Conservation (phyloP, 331 rosid species). For the Prunus yedoensis region DNA sequence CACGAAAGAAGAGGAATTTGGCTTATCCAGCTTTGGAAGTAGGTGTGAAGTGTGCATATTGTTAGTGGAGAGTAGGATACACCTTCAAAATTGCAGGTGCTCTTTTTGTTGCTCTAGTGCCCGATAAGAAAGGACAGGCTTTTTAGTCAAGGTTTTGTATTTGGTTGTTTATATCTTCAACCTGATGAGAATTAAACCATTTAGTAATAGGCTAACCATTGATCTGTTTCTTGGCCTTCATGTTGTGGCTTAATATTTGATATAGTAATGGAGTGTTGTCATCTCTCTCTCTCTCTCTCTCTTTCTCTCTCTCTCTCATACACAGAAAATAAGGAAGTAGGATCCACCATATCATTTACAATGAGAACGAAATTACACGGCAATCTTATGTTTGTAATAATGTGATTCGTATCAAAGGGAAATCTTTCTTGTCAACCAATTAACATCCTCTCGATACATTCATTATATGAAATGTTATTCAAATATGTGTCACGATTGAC, state of each 20-base stretch:
- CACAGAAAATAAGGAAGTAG: no score
- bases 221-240: slow-evolving; percentile 14
- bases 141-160: slow-evolving; percentile 1
- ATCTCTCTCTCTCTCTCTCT: background rate
- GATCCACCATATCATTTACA: background rate
- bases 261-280: slow-evolving; percentile 6
- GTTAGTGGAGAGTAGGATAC: slow-evolving; percentile 31
- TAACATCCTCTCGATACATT: background rate
- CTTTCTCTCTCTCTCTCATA: no score
- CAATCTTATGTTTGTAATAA: background rate
- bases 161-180: slow-evolving; percentile 30
- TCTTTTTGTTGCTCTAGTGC: slow-evolving; percentile 15
- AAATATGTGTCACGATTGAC: background rate
- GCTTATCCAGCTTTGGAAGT: slow-evolving; percentile 17
- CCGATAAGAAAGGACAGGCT: background rate
- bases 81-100: slow-evolving; percentile 20
- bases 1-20: background rate
- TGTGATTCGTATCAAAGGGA: background rate
- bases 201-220: slow-evolving; percentile 27
- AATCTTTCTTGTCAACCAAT: background rate
- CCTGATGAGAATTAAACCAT: slow-evolving; percentile 17
- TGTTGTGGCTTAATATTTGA: slow-evolving; percentile 11
- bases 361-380: background rate
- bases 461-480: background rate
- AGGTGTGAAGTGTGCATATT: slow-evolving; percentile 33